Evolutionary conservation across 1,284 basidiomycete genomes (phyloP).

Genomic region (Pseudomicrostroma phylloplanum): DNA sequence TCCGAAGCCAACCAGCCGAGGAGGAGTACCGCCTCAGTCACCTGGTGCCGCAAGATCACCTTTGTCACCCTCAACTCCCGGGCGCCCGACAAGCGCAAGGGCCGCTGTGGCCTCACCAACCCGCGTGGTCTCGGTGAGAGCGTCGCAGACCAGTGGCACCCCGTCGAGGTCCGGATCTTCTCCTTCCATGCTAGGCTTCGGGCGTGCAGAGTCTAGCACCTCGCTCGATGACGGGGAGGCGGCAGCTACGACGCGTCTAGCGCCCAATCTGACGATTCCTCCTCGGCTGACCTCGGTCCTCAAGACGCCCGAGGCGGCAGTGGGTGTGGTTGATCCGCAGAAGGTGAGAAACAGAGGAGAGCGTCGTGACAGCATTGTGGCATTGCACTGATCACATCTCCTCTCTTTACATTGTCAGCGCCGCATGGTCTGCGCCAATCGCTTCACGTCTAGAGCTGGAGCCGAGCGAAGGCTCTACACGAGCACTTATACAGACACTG

Average conservation of each 20-base stretch:
- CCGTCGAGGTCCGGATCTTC: too few relatives aligned
- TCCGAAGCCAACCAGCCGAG: constrained; percentile 1
- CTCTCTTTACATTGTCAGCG: constrained; percentile 46
- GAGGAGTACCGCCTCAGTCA: too few relatives aligned
- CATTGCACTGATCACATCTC: background rate
- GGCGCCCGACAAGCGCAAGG: too few relatives aligned
- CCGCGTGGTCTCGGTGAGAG: too few relatives aligned
- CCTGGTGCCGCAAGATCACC: too few relatives aligned
- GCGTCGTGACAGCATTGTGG: background rate
- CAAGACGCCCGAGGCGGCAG: constrained; percentile 34
- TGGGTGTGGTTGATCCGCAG: constrained; percentile 32
- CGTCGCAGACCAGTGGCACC: too few relatives aligned
- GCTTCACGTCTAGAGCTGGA: constrained; percentile 71
- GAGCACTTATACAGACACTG: constrained; percentile 19
- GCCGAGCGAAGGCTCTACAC: constrained; percentile 60
- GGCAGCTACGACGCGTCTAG: constrained; percentile 23
- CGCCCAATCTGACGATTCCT: constrained; percentile 30
- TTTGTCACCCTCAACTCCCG: too few relatives aligned
- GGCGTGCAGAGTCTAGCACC: too few relatives aligned
- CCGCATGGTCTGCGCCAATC: constrained; percentile 72
- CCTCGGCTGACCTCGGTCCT: constrained; percentile 31
- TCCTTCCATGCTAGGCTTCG: too few relatives aligned
- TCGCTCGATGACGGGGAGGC: too few relatives aligned
- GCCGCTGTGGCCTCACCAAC: too few relatives aligned
- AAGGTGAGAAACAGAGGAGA: constrained; percentile 13